Conservation (phyloP, 2,329 filamentous ascomycete species). For the Penicillium sp. region DNA sequence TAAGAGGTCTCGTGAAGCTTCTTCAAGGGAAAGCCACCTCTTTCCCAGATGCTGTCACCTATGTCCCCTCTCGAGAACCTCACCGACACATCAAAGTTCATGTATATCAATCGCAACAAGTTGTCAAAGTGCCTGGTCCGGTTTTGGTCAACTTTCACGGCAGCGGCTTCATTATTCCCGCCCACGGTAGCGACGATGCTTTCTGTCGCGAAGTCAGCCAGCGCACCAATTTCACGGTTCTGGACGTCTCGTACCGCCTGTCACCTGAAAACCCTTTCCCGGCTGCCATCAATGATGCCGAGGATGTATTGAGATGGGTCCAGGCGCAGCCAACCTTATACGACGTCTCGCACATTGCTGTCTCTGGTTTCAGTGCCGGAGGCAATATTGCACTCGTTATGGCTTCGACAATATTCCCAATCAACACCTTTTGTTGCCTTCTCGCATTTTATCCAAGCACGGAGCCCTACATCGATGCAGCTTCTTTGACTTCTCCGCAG, state of each 20-base stretch:
- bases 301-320: slow-evolving; percentile 37
- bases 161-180: slow-evolving; percentile 30
- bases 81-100: slow-evolving; percentile 26
- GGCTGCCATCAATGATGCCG: slow-evolving; percentile 38
- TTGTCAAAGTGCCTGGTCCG: slow-evolving; percentile 14
- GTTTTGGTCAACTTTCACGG: slow-evolving; percentile 33
- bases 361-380: slow-evolving; percentile 46
- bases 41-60: too few relatives aligned
- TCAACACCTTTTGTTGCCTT: slow-evolving; percentile 28
- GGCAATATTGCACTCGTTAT: slow-evolving; percentile 39
- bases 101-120: slow-evolving; percentile 21
- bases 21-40: too few relatives aligned
- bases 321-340: slow-evolving; percentile 33
- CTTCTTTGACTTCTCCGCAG: slow-evolving; percentile 26
- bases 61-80: slow-evolving; percentile 16
- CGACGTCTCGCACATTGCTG: slow-evolving; percentile 30
- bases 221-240: slow-evolving; percentile 27
- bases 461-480: too few relatives aligned
- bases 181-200: slow-evolving; percentile 28
- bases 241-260: slow-evolving; percentile 40
- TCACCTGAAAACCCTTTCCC: slow-evolving; percentile 42
- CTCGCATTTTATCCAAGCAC: slow-evolving; percentile 24
- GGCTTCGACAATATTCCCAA: slow-evolving; percentile 24
- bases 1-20: too few relatives aligned
- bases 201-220: slow-evolving; percentile 25